Evolutionary conservation across 768 basidiomycete genomes (phyloP).

Genomic region (Strobilomyces confusus): DNA sequence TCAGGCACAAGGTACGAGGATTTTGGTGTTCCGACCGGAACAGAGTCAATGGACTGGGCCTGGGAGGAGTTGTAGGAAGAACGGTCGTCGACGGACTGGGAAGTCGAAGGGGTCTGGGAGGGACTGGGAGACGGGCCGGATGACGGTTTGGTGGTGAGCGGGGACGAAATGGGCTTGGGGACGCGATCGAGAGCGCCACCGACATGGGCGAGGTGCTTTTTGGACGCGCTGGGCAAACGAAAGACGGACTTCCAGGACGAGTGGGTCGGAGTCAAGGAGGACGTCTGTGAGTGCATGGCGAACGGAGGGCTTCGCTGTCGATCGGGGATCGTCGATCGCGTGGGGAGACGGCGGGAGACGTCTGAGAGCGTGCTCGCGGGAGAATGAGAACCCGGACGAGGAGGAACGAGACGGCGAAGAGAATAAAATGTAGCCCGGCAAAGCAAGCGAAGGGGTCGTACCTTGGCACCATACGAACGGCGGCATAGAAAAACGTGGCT

Average conservation of each 20-base stretch:
- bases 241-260: constrained; percentile 70
- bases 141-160: constrained; percentile 18
- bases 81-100: constrained; percentile 52
- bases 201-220: constrained; percentile 41
- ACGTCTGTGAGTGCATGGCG: constrained; percentile 25
- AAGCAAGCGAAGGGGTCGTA: constrained; percentile 12
- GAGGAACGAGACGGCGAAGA: constrained; percentile 2
- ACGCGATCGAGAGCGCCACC: constrained; percentile 47
- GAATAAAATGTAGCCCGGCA: constrained; percentile 20
- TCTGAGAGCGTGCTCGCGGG: constrained; percentile 6
- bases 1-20: constrained; percentile 30
- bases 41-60: constrained; percentile 72
- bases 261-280: constrained; percentile 25
- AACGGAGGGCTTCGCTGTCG: constrained; percentile 15
- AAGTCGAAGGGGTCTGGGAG: constrained; percentile 53
- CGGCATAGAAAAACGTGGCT: constrained; percentile 14
- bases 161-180: constrained; percentile 26
- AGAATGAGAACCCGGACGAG: constrained; percentile 3
- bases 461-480: constrained; percentile 10
- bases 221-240: constrained; percentile 64
- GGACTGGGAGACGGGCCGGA: constrained; percentile 40
- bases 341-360: background rate
- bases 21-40: constrained; percentile 33
- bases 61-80: constrained; percentile 79
- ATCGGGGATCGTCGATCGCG: constrained; percentile 25